Evolutionary conservation across 2,329 filamentous ascomycete genomes (phyloP), one percentile per base, ranked within the genome.

Genomic region (Mariannaea sp.): DNA sequence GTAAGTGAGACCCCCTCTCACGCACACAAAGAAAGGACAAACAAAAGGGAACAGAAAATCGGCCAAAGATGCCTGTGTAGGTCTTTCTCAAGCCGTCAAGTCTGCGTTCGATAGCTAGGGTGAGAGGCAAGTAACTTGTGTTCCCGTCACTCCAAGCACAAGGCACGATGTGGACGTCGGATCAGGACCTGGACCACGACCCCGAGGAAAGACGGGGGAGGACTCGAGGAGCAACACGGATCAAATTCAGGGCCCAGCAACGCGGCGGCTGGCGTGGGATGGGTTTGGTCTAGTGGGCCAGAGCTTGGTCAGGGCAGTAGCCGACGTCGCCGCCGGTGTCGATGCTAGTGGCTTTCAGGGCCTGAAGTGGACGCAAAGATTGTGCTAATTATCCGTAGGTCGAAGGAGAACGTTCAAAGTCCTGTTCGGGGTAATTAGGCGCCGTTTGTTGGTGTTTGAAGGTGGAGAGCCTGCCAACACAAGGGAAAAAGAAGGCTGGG

Each of bases 1-100:
- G 55, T 54, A 62, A 63, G 59, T 66, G 61, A 65, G 65, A 58
- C 61, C 50, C n/a, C 58, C 60, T 57, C 64, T 65, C 50, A 54
- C 43, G n/a, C n/a, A n/a, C n/a, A n/a, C n/a, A n/a, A n/a, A n/a
- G n/a, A n/a, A n/a, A n/a, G n/a, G n/a, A n/a, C n/a, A n/a, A n/a
- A n/a, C n/a, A n/a, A 60, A 66, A 65, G 65, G 65, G 61, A 57
- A 66, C 65, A 63, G 58, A 48, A 55, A 46, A 48, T 53, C 48
- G 39, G 48, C 38, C 36, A 38, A 53, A 36, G 46, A 42, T 44
- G 22, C 30, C 32, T 32, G n/a, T n/a, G n/a, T n/a, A 49, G 33
- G 44, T 47, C 12, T 29, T 32, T 57, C 49, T 43, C 62, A 59
- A 61, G 60, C 53, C 42, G 62, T 49, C 56, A 52, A 56, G 62